These are phyloP conservation scores for Eutypella sp. DNA, from an alignment of 2,329 filamentous ascomycete species.

Conservation along the genomic window DNA sequence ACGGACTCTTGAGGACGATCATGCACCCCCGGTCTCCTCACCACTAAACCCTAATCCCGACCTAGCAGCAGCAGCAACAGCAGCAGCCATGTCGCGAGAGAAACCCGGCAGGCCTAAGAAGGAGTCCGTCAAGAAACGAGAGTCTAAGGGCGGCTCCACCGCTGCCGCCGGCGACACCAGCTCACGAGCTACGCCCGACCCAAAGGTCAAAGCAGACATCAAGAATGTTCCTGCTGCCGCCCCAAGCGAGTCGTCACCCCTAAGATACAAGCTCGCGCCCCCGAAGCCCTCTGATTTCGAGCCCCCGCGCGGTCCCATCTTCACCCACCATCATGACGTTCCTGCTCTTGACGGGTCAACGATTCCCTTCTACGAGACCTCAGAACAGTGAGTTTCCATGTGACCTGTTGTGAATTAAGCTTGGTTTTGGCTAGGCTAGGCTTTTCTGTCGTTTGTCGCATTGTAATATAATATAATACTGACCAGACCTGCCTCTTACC, in stretches of 20 bases:
- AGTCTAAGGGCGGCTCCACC: conserved; percentile 49
- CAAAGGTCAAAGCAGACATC: conserved; percentile 32
- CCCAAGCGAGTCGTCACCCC: conserved; percentile 44
- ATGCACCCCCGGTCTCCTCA: conserved; percentile 66
- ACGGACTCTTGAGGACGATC: conserved; percentile 62
- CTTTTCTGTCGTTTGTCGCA: too few species aligned
- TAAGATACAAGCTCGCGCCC: conserved; percentile 60
- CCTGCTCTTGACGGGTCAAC: conserved; percentile 43
- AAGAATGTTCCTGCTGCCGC: conserved; percentile 35
- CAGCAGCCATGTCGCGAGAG: conserved; percentile 38
- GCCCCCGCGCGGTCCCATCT: conserved; percentile 50
- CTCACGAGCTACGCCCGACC: conserved; percentile 53
- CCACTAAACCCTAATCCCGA: conserved; percentile 66
- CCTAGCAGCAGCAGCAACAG: conserved; percentile 29
- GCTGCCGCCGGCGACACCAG: conserved; percentile 38
- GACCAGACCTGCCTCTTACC: conserved; percentile 3
- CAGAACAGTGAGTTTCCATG: conserved; percentile 57
- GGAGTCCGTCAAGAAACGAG: conserved; percentile 63
- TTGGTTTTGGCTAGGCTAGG: too few species aligned
- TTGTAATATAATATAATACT: neutral
- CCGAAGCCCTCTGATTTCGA: conserved; percentile 60
- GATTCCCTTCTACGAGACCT: conserved; percentile 57
- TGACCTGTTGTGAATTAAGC: too few species aligned
- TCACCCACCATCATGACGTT: conserved; percentile 52
- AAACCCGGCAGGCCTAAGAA: conserved; percentile 54